phyloP scores from a whole-genome alignment of 78 protist species.

The Guillardia theta region DNA sequence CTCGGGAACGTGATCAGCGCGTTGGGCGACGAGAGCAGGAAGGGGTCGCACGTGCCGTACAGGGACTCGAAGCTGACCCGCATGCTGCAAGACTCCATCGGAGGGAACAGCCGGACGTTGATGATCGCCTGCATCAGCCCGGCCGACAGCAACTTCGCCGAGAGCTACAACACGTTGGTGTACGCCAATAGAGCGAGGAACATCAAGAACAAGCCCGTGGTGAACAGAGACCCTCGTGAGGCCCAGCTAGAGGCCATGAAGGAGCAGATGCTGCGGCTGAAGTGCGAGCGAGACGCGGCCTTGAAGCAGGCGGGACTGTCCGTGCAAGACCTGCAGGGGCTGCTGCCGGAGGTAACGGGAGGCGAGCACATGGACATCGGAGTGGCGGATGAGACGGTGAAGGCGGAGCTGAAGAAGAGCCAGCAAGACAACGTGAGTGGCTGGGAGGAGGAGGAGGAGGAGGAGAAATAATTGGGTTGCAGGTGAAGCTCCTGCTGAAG shows the following conservation, averaged over 20 bases:
- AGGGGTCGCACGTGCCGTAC: slow-evolving; percentile 71
- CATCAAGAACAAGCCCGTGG: slow-evolving; percentile 51
- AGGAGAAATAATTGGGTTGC: not conserved
- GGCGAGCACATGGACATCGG: not conserved
- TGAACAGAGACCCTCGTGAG: slow-evolving; percentile 36
- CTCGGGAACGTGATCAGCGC: slow-evolving; percentile 79
- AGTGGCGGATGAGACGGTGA: not conserved
- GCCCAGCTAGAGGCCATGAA: not conserved
- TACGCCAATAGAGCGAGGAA: slow-evolving; percentile 33
- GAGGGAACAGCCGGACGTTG: slow-evolving; percentile 62
- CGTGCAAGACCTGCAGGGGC: not conserved
- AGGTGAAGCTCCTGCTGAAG: not conserved
- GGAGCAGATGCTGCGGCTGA: not conserved
- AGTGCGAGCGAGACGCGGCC: not conserved
- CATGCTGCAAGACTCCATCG: slow-evolving; percentile 68
- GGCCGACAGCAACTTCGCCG: slow-evolving; percentile 12
- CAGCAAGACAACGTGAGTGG: too few relatives aligned
- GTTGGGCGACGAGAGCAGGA: slow-evolving; percentile 55
- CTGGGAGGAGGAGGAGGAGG: not conserved
- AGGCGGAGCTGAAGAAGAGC: not conserved
- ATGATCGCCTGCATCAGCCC: slow-evolving; percentile 72
- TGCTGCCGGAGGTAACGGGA: not conserved
- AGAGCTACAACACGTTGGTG: not conserved
- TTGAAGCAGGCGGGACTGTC: not conserved
- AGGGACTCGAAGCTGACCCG: slow-evolving; percentile 73